Base-by-base conservation (phyloP, 2,329 filamentous ascomycete genomes). In the Orbilia blumenaviensis region DNA sequence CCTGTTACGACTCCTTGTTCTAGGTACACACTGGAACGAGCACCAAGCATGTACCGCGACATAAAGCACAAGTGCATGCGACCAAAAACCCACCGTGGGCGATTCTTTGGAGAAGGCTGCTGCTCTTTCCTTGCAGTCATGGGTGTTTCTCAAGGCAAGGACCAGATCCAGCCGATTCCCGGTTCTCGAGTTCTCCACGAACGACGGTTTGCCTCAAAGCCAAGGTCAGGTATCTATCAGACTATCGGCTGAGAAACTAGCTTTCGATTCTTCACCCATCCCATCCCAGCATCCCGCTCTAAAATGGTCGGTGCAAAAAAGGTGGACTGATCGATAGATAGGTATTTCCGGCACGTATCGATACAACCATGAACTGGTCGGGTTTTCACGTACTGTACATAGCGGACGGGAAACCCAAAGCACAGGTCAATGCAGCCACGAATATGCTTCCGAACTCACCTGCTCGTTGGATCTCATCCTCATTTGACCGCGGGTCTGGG, bases 391-490 rank as follows among this genome's bases (percentile, higher is more conserved):
- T n/a, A n/a, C n/a, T n/a, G n/a, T n/a, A n/a, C 18, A 72, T 56
- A 25, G 38, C 48, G 25, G 58, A 38, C 58, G 21, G 14, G 38
- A 61, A 73, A 76, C 64, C 72, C 60, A 50, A 25, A 67, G 54
- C 42, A 74, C 27, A 61, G 42, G 42, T 56, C 56, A 62, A 74
- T 67, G 61, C 61, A 74, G n/a, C 61, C 69, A 73, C 61, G 61
- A 66, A 58, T 41, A 38, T 75, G 71, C 71, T 75, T 75, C 71
- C 62, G 62, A 67, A 73, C 50, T 66, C 68, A 76, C 72, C 72
- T 76, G 62, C 72, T 76, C 56, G 72, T 76, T 76, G 72, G 72
- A 76, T 69, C 64, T 38, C 72, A 69, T 63, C 50, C 72, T 76
- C 62, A 66, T 69, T 69, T 76, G 72, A 76, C 72, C 72, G 60